Base-by-base conservation (phyloP, 768 basidiomycete species). In the Tylopilus balloui region DNA sequence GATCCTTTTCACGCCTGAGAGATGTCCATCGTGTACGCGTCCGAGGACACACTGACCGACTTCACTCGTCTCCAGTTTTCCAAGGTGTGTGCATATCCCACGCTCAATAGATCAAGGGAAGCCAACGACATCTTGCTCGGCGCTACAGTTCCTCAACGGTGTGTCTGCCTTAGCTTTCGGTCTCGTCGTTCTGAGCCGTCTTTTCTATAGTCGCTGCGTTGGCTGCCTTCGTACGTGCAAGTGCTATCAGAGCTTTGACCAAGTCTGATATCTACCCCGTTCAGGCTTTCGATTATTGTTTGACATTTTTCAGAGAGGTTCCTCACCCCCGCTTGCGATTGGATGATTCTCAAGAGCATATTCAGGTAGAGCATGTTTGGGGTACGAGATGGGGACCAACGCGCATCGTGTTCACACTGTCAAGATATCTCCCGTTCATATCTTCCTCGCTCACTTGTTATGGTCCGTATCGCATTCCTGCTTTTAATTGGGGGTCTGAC, bases 381-480 rank as follows among this genome's bases (percentile, higher is more conserved):
- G 54, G 59, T 11, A 51, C 56, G 8, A 59, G 47, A 29, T 66
- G 63, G 63, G 51, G 45, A n/a, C 19, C 20, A 6, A 29, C 64
- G 28, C 62, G 62, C 29, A 29, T 57, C 20, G 45, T 66, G 15
- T 64, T 64, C 41, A 59, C 62, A 6, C 6, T 64, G 9, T 46
- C 64, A 38, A 64, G 63, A 54, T 66, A 66, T 46, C 45, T 66
- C 29, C 45, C 65, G 23, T 59, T 64, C 27, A 3, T 64, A 42
- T 32, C 57, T 11, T 47, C 54, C 14, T 46, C 49, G 0, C 29
- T 60, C n/a, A 50, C 55, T 11, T 56, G 57, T 25, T 63, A 57
- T 42, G 42, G 63, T 60, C 8, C 2, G 53, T 51, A 19, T 42
- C 34, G 2, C 12, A 6, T 34, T 48, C 11, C 23, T 31, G 6